Conservation (phyloP, 2,329 filamentous ascomycete species). For the Xylariomycetidae sp. region DNA sequence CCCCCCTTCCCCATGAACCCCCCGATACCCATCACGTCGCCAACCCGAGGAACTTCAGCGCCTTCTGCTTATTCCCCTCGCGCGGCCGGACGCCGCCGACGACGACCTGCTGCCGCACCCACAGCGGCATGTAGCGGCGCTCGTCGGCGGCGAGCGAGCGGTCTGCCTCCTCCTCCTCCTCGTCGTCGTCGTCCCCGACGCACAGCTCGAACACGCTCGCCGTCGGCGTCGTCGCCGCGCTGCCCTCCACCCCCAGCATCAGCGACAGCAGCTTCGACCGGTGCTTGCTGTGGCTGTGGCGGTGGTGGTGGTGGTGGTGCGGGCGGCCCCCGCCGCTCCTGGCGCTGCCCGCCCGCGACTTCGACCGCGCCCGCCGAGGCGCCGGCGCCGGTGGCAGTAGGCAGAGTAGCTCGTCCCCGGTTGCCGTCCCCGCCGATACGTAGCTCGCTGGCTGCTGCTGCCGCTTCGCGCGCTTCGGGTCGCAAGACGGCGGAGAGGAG, state of each 20-base stretch:
- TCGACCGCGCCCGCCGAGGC: no score
- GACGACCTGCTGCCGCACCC: background rate
- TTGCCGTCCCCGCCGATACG: constrained; percentile 10
- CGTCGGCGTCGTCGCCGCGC: no score
- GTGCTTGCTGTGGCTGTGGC: no score
- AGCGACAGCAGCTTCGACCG: background rate
- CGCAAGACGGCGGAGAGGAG: constrained; percentile 1
- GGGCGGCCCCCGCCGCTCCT: no score
- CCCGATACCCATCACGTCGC: constrained; percentile 14
- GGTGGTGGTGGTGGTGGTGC: no score
- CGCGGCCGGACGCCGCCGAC: constrained; percentile 23
- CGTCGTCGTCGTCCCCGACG: constrained; percentile 25
- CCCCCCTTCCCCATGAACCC: no score
- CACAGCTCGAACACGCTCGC: no score
- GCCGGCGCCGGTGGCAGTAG: background rate
- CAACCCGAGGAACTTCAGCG: constrained; percentile 47
- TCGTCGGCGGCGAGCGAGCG: constrained; percentile 43
- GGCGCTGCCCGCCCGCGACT: no score
- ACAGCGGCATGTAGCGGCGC: constrained; percentile 47
- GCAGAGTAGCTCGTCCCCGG: no score
- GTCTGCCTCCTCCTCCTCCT: constrained; percentile 21
- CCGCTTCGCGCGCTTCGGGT: background rate
- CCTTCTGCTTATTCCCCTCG: constrained; percentile 43
- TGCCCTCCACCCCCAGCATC: constrained; percentile 8
- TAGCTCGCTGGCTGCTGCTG: constrained; percentile 4